These are phyloP conservation scores for Pseudonitzschia multiseries DNA, from an alignment of 108 stramenopile genomes.

Conservation along the genomic window DNA sequence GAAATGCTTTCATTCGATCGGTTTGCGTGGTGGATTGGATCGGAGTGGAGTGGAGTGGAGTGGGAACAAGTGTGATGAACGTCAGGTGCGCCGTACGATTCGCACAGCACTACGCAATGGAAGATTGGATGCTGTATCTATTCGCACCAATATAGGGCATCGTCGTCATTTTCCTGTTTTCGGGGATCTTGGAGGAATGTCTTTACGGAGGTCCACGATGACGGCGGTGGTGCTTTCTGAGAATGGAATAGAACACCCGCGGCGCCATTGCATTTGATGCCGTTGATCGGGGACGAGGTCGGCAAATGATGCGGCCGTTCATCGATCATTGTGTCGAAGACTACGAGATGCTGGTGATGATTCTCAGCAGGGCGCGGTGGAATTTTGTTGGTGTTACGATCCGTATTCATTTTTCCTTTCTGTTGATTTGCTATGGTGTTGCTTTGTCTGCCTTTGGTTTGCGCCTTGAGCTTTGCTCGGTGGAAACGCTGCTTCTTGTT, in stretches of 20 bases:
- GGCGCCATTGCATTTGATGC: not conserved
- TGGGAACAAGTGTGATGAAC: too few relatives aligned
- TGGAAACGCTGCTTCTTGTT: too few relatives aligned
- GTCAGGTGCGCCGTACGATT: too few relatives aligned
- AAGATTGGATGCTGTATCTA: not conserved
- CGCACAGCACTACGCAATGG: too few relatives aligned
- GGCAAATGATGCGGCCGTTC: not conserved
- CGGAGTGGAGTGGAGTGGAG: too few relatives aligned
- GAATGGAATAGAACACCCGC: not conserved
- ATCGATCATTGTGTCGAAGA: slow-evolving; percentile 3
- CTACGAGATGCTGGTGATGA: not conserved
- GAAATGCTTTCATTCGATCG: too few relatives aligned
- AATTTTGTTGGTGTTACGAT: not conserved
- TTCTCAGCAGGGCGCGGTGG: not conserved
- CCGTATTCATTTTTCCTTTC: not conserved
- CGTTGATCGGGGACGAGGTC: too few relatives aligned
- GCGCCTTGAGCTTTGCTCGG: too few relatives aligned
- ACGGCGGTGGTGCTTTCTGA: not conserved
- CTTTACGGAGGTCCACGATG: not conserved
- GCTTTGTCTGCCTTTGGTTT: too few relatives aligned
- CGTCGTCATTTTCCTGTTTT: slow-evolving; percentile 3
- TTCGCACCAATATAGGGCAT: slow-evolving; percentile 1
- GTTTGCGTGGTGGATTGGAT: too few relatives aligned
- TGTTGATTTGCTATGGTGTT: too few relatives aligned
- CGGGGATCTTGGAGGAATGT: not conserved